These are phyloP conservation scores for Lyophyllum semitale DNA, from an alignment of 768 basidiomycete species.

Conservation along the genomic window DNA sequence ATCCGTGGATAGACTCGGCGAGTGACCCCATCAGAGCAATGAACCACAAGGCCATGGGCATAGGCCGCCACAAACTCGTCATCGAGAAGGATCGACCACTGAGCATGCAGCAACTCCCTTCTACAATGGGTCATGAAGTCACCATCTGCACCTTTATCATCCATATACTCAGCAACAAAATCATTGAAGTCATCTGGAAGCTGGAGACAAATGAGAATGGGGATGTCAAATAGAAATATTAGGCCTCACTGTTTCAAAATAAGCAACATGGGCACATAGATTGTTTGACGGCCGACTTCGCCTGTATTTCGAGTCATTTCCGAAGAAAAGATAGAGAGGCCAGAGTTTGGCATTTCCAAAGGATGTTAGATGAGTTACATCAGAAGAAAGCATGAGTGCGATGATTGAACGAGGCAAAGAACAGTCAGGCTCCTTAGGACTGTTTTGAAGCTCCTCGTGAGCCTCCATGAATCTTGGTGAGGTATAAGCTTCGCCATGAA, in stretches of 20 bases:
- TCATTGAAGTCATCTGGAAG: too few species aligned
- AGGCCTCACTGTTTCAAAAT: background rate
- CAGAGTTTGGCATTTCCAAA: background rate
- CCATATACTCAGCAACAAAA: too few species aligned
- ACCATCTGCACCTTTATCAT: too few species aligned
- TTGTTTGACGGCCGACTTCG: background rate
- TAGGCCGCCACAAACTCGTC: background rate
- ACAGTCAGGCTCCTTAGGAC: too few species aligned
- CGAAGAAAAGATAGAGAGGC: too few species aligned
- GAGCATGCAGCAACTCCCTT: background rate
- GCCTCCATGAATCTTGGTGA: too few species aligned
- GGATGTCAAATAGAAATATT: too few species aligned
- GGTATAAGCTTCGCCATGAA: too few species aligned
- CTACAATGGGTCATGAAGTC: background rate
- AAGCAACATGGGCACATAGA: background rate
- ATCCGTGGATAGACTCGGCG: background rate
- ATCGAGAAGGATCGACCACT: background rate
- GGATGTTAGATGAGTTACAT: background rate
- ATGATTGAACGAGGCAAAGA: too few species aligned
- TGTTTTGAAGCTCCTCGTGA: too few species aligned
- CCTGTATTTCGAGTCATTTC: background rate
- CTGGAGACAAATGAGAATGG: background rate
- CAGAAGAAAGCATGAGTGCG: background rate
- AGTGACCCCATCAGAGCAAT: background rate
- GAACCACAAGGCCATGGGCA: too few species aligned